These are phyloP conservation scores for Digitaria exilis DNA, from an alignment of 202 grass and related monocot species.

Conservation along the genomic window DNA sequence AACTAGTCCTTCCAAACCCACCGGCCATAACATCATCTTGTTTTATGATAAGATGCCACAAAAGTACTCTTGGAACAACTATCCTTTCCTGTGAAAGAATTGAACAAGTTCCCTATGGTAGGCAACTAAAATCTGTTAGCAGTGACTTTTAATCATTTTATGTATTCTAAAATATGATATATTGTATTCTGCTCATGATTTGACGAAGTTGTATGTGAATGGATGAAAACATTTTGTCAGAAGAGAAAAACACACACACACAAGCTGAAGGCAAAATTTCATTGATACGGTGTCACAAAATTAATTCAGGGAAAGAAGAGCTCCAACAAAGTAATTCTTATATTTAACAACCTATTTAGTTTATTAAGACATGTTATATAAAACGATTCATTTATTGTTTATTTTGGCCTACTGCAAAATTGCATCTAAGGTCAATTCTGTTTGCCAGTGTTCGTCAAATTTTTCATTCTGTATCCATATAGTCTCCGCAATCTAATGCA, in stretches of 20 bases:
- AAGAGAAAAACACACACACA: not conserved
- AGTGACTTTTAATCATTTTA: not conserved
- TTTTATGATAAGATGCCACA: not conserved
- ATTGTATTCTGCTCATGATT: slow-evolving; percentile 1
- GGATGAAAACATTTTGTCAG: not conserved
- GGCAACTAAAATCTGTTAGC: not conserved
- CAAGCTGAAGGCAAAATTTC: not conserved
- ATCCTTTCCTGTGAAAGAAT: not conserved
- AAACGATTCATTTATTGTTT: not conserved
- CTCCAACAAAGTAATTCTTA: not conserved
- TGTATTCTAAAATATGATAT: not conserved
- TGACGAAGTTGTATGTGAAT: not conserved
- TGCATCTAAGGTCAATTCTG: not conserved
- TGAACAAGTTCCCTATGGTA: not conserved
- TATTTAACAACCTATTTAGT: not conserved
- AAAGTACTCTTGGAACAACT: not conserved
- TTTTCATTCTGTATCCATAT: not conserved
- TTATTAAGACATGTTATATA: not conserved
- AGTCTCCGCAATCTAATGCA: not conserved
- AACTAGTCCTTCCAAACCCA: not conserved
- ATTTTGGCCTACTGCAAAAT: not conserved
- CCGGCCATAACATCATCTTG: not conserved
- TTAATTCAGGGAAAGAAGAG: not conserved
- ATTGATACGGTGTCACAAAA: not conserved
- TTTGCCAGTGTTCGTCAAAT: not conserved